Percentiles rank a stretch among this genome's conserved stretches.
Evolutionary conservation across 306 rosid genomes (phyloP).

Genomic region (Hippophae gyantsensis): DNA sequence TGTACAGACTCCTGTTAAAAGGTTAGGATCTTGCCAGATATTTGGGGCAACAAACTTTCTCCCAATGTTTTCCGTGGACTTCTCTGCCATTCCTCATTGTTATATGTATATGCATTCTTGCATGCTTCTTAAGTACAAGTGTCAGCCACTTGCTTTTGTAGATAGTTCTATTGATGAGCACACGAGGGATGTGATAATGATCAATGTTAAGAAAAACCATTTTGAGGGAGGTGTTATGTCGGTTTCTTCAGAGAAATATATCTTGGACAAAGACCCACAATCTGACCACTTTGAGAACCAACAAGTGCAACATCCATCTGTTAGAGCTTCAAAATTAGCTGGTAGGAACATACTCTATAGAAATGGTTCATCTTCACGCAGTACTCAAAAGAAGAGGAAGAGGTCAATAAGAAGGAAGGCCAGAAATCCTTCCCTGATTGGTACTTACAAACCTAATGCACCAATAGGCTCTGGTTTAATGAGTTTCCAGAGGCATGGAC

Average conservation of each 20-base stretch:
- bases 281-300: constrained; percentile 14
- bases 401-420: constrained; percentile 40
- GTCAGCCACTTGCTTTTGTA: constrained; percentile 21
- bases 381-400: constrained; percentile 46
- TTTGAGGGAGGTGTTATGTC: constrained; percentile 13
- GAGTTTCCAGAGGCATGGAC: constrained; percentile 26
- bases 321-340: constrained; percentile 29
- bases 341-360: constrained; percentile 31
- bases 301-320: constrained; percentile 17
- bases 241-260: background rate
- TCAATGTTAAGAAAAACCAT: constrained; percentile 8
- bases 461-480: constrained; percentile 28
- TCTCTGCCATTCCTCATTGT: constrained; percentile 61
- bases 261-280: constrained; percentile 7
- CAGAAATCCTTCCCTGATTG: constrained; percentile 29
- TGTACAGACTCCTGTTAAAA: constrained; percentile 4
- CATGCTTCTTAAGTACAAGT: constrained; percentile 27
- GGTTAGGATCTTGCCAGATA: constrained; percentile 44
- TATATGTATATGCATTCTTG: constrained; percentile 39
- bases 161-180: constrained; percentile 1
- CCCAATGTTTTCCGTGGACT: constrained; percentile 58
- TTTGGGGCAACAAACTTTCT: constrained; percentile 29
- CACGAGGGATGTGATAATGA: constrained; percentile 4
- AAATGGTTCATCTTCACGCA: constrained; percentile 29
- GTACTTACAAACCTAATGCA: constrained; percentile 30